These are phyloP conservation scores for Aspergillus sp. DNA, from an alignment of 2,329 filamentous ascomycete genomes.

Conservation along the genomic window DNA sequence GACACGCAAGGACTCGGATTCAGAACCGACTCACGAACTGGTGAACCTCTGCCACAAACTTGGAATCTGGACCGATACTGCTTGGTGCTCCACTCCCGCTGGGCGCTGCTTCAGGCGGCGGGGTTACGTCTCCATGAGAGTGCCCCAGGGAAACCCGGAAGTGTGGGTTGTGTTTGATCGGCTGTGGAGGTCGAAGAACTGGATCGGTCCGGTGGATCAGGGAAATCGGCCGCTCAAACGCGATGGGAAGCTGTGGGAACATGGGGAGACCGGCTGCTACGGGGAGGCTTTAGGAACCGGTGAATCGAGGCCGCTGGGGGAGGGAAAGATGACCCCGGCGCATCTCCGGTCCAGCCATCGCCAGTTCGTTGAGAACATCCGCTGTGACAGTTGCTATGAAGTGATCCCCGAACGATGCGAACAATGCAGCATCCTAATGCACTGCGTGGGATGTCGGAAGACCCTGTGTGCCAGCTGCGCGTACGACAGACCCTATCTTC, in stretches of 20 bases:
- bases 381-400: constrained; percentile 54
- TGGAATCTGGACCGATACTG: constrained; percentile 60
- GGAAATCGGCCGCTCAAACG: constrained; percentile 29
- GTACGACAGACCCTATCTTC: constrained; percentile 52
- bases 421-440: constrained; percentile 61
- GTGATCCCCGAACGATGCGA: constrained; percentile 56
- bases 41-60: constrained; percentile 58
- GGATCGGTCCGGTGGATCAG: constrained; percentile 47
- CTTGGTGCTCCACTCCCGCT: constrained; percentile 59
- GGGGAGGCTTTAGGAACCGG: constrained; percentile 55
- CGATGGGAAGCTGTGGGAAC: constrained; percentile 57
- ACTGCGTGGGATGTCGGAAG: constrained; percentile 59
- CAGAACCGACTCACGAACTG: constrained; percentile 59
- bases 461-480: constrained; percentile 60
- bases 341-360: constrained; percentile 54
- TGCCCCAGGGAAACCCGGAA: constrained; percentile 54
- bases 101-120: constrained; percentile 55
- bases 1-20: constrained; percentile 56
- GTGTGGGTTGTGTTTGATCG: constrained; percentile 63
- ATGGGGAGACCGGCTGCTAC: constrained; percentile 51
- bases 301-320: constrained; percentile 41
- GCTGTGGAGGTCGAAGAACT: constrained; percentile 58
- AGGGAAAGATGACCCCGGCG: constrained; percentile 54
- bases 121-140: constrained; percentile 56
- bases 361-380: constrained; percentile 52